Evolutionary conservation across 2,329 filamentous ascomycete genomes (phyloP).

Genomic region (Pleurostoma richardsiae): DNA sequence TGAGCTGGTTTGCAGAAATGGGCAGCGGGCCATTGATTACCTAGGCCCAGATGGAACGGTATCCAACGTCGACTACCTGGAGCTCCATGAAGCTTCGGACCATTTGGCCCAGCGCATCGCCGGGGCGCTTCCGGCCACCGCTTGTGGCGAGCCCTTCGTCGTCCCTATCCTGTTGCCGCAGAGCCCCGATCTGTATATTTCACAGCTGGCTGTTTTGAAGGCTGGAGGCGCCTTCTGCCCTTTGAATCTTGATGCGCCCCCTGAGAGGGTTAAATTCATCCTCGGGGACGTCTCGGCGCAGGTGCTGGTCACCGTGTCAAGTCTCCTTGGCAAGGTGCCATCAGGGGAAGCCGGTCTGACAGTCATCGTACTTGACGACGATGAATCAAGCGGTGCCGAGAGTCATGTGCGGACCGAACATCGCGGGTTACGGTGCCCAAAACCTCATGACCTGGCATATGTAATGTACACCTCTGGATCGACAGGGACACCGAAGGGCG

Average conservation of each 20-base stretch:
- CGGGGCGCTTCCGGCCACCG: slow-evolving; percentile 11
- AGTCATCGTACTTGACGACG: slow-evolving; percentile 29
- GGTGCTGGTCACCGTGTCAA: slow-evolving; percentile 59
- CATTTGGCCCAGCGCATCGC: slow-evolving; percentile 48
- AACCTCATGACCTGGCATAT: slow-evolving; percentile 60
- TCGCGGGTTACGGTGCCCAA: slow-evolving; percentile 5
- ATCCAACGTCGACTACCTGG: slow-evolving; percentile 51
- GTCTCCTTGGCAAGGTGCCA: slow-evolving; percentile 36
- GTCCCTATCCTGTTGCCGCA: slow-evolving; percentile 77
- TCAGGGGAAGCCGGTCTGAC: slow-evolving; percentile 17
- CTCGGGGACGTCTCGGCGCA: slow-evolving; percentile 68
- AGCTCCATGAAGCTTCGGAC: slow-evolving; percentile 56
- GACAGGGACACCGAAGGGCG: slow-evolving; percentile 84
- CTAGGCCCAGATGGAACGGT: slow-evolving; percentile 40
- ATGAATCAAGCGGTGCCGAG: neutral
- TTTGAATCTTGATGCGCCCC: slow-evolving; percentile 70
- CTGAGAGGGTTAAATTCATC: slow-evolving; percentile 75
- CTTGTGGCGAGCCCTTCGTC: slow-evolving; percentile 30
- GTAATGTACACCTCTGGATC: slow-evolving; percentile 93
- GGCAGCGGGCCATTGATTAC: slow-evolving; percentile 59
- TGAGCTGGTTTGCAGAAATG: slow-evolving; percentile 50
- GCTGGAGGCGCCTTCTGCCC: slow-evolving; percentile 84
- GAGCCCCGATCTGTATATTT: slow-evolving; percentile 70
- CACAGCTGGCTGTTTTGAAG: slow-evolving; percentile 72
- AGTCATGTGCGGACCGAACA: neutral